Percentiles rank a stretch among this genome's conserved stretches.
Conservation (phyloP, 2,329 filamentous ascomycete species). For the Colletotrichum australisinense region DNA sequence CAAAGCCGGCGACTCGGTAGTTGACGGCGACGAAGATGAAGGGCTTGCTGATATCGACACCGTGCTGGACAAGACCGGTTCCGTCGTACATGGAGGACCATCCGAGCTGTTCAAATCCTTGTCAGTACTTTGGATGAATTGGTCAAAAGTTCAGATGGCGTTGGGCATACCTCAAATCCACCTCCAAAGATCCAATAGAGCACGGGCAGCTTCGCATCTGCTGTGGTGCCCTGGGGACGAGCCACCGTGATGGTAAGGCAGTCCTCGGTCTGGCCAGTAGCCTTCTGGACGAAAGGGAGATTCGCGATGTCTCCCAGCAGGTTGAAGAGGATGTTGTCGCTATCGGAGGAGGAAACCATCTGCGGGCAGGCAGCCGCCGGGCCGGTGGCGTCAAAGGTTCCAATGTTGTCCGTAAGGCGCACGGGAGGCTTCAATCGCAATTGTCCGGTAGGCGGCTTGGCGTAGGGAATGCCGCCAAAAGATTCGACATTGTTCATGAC, state of each 20-base stretch:
- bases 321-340: conserved; percentile 44
- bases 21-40: conserved; percentile 74
- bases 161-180: conserved; percentile 49
- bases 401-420: conserved; percentile 58
- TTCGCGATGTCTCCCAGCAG: conserved; percentile 53
- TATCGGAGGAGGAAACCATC: conserved; percentile 51
- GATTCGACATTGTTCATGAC: conserved; percentile 56
- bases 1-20: conserved; percentile 72
- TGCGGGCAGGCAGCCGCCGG: conserved; percentile 68
- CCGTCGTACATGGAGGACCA: conserved; percentile 51
- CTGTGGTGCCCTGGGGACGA: conserved; percentile 55
- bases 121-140: neutral
- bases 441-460: conserved; percentile 66
- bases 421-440: conserved; percentile 71
- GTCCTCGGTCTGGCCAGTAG: conserved; percentile 60
- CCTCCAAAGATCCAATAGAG: conserved; percentile 70
- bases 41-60: conserved; percentile 59
- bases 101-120: conserved; percentile 37
- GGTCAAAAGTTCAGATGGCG: neutral
- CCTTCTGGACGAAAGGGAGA: conserved; percentile 55
- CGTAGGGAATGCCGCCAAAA: conserved; percentile 74
- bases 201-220: conserved; percentile 61
- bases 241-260: conserved; percentile 62
- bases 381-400: conserved; percentile 63
- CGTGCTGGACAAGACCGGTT: conserved; percentile 45